Percentiles rank a stretch among this genome's conserved stretches.
These are phyloP conservation scores for Pythium utonaiense DNA, from an alignment of 352 stramenopile genomes.

Conservation along the genomic window DNA sequence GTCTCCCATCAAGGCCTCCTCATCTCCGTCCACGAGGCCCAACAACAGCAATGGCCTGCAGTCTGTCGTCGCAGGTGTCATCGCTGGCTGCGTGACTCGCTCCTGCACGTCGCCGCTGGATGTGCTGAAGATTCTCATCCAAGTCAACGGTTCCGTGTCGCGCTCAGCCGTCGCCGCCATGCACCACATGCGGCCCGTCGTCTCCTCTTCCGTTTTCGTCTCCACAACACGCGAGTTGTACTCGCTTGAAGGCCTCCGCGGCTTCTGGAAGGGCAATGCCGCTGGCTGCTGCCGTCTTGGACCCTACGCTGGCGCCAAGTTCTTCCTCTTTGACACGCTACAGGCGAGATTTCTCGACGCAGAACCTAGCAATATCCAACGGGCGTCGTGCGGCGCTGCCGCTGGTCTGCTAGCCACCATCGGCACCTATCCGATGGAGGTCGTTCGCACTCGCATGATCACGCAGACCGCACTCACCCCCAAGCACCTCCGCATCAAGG, in stretches of 20 bases:
- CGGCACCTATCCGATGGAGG: slow-evolving; percentile 75
- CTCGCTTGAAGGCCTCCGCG: slow-evolving; percentile 53
- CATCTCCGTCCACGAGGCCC: neutral
- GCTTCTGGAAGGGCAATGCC: slow-evolving; percentile 80
- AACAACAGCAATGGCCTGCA: slow-evolving; percentile 36
- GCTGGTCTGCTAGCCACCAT: slow-evolving; percentile 71
- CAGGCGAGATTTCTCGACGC: slow-evolving; percentile 44
- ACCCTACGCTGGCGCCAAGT: slow-evolving; percentile 78
- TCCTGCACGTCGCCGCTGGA: slow-evolving; percentile 79
- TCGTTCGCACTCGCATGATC: slow-evolving; percentile 81
- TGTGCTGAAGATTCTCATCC: slow-evolving; percentile 84
- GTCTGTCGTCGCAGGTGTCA: slow-evolving; percentile 66
- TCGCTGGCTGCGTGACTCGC: slow-evolving; percentile 77
- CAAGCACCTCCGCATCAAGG: slow-evolving; percentile 42
- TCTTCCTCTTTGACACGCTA: slow-evolving; percentile 73
- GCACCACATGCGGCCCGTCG: slow-evolving; percentile 8
- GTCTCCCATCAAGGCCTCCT: neutral
- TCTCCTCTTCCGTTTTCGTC: slow-evolving; percentile 28
- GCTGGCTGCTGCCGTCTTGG: slow-evolving; percentile 74
- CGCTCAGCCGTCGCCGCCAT: slow-evolving; percentile 26
- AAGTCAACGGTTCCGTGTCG: slow-evolving; percentile 52
- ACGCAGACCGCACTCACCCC: slow-evolving; percentile 40
- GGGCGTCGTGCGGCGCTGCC: slow-evolving; percentile 50
- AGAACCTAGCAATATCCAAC: slow-evolving; percentile 40
- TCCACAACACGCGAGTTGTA: slow-evolving; percentile 60